Evolutionary conservation across 257 asterid species (phyloP).

Genomic region (Osmanthus fragrans): DNA sequence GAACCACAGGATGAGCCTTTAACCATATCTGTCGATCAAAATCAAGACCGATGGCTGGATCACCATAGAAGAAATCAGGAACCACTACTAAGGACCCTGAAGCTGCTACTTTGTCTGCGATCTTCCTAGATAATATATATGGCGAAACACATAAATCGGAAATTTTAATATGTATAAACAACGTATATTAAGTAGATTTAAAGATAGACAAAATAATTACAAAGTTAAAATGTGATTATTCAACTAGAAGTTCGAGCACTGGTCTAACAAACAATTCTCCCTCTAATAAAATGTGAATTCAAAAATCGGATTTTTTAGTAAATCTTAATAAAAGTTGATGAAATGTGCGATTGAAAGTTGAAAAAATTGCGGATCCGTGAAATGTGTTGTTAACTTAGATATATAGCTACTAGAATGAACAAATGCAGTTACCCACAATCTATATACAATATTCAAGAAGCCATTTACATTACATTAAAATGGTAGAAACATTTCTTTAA

Average conservation of each 20-base stretch:
- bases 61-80: slow-evolving; percentile 78
- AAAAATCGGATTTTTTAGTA: too few relatives aligned
- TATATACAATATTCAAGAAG: not conserved
- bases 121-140: slow-evolving; percentile 43
- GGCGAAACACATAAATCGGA: not conserved
- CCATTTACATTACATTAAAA: not conserved
- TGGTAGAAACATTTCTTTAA: not conserved
- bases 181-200: not conserved
- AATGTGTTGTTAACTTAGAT: too few relatives aligned
- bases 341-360: too few relatives aligned
- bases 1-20: slow-evolving; percentile 46
- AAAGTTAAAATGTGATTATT: not conserved
- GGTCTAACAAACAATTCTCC: too few relatives aligned
- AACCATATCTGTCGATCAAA: slow-evolving; percentile 33
- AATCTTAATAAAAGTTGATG: too few relatives aligned
- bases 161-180: not conserved
- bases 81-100: slow-evolving; percentile 59
- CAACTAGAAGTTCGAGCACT: not conserved
- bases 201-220: not conserved
- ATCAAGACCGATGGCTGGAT: slow-evolving; percentile 38
- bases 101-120: slow-evolving; percentile 67
- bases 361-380: too few relatives aligned
- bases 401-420: too few relatives aligned
- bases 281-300: not conserved
- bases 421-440: not conserved